Evolutionary conservation across 352 stramenopile genomes (phyloP).

Genomic region (Pythium utonaiense): DNA sequence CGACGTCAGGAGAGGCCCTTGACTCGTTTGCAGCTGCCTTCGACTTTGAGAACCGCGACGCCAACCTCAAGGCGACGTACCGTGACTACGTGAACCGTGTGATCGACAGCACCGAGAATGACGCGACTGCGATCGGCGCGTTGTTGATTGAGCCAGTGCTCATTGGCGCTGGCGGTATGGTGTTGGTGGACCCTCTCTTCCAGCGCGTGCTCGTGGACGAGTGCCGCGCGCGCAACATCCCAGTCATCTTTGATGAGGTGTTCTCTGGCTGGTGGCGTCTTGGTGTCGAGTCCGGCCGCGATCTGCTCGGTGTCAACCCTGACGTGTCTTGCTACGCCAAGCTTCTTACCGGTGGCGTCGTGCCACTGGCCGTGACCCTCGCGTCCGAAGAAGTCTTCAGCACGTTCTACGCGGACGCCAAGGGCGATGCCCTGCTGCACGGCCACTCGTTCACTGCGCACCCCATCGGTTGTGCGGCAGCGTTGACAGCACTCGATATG

Average conservation of each 20-base stretch:
- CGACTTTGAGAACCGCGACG: conserved; percentile 36
- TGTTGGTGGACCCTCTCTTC: conserved; percentile 91
- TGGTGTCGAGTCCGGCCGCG: conserved; percentile 77
- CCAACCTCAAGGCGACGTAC: conserved; percentile 44
- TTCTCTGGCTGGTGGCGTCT: conserved; percentile 91
- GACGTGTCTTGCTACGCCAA: conserved; percentile 92
- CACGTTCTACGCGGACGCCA: conserved; percentile 86
- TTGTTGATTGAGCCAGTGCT: conserved; percentile 90
- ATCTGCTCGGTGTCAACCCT: conserved; percentile 82
- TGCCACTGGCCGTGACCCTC: conserved; percentile 85
- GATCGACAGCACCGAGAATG: conserved; percentile 40
- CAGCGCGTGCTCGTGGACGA: conserved; percentile 86
- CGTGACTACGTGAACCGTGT: conserved; percentile 54
- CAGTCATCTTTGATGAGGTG: conserved; percentile 92
- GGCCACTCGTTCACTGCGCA: conserved; percentile 93
- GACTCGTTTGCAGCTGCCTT: conserved; percentile 52
- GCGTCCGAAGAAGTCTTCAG: conserved; percentile 86
- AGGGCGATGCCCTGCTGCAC: conserved; percentile 86
- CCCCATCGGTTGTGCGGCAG: conserved; percentile 86
- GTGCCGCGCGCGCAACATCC: conserved; percentile 69
- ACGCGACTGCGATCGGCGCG: conserved; percentile 47
- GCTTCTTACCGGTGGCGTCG: conserved; percentile 86
- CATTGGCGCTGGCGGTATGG: conserved; percentile 86
- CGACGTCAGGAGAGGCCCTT: conserved; percentile 32
- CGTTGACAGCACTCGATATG: conserved; percentile 86